Evolutionary conservation across 2,329 filamentous ascomycete genomes (phyloP), one percentile per base, ranked within the genome.

Genomic region (Zymoseptoria tritici): DNA sequence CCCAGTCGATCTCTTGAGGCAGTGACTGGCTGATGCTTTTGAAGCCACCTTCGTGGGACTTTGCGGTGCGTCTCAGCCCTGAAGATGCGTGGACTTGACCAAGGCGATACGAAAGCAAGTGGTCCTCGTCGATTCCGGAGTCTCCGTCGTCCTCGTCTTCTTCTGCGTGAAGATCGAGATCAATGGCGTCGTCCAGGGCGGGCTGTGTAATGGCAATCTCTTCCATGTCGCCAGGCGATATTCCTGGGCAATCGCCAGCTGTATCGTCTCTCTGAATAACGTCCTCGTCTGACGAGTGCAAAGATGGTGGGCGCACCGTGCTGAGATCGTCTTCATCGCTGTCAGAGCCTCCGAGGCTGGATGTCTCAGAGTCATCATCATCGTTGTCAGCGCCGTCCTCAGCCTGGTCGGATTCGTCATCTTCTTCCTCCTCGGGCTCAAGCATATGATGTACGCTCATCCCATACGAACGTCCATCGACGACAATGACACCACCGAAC

Each of bases 401-500:
- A 16, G 75, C 72, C 1, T 73, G 71, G 16, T 74, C 73, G 4
- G 78, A 76, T 3, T 74, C 76, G 46, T 83, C 81, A 51, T 82
- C 80, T 52, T 78, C 67, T 9, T 82, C 80, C 60, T 81, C 83
- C 9, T 83, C 78, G 11, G 78, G 76, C 68, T 97, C 93, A 2
- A 97, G 83, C 85, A 97, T 93, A 73, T 97, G 93, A 70, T 97
- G 93, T 0, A 97, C 93, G 21, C 91, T 97, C 90, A 97, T 94
- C 11, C 93, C 93, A 69, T 91, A 94, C 0, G 90, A 85, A 72
- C 88, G 86, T 58, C 89, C 85, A 70, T 97, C 91, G 1, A 97
- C 85, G 31, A 94, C 78, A 49, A 97, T 85, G 3, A 96, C 81
- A 8, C 93, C 93, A 11, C 93, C 93, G 66, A 96, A 91, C 31